Base-by-base conservation (phyloP, 208 protist genomes). In the Leishmania turanica region DNA sequence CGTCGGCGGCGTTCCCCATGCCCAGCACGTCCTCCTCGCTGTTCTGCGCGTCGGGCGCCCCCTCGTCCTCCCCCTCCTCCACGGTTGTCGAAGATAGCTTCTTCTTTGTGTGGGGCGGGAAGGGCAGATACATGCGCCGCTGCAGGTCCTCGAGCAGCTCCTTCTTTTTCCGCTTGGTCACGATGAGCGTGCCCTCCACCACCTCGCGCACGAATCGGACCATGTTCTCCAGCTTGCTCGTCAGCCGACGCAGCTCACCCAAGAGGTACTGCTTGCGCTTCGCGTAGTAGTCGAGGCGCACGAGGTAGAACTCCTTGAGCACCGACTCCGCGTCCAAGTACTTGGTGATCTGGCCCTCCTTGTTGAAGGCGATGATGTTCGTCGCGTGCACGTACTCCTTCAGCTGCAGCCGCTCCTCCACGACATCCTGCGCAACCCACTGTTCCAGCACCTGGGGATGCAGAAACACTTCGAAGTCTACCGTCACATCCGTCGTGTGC, bases 311-410 rank as follows among this genome's bases (percentile, higher is more conserved):
- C 27, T 99, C 96, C 64, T 97, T 87, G 8, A 99, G 79, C n/a
- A 99, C 96, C 13, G 98, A 90, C 70, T 96, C 89, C 51, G 95
- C 93, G 75, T 97, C 94, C 24, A 80, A 84, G 83, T 99, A 99
- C 85, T 99, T 98, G 31, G 88, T 97, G 72, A 99, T 98, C 70
- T 96, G 88, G 7, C 96, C 96, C 19, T 99, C 86, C 51, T 89
- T 84, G 86, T 99, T 97, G 87, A 99, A 99, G 40, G 99, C 91
- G 68, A 99, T 96, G 92, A 99, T 99, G 91, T 99, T 99, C 42
- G 96, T 98, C 3, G 92, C 93, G 69, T 95, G 91, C 65, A 99
- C 89, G 49, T 90, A 96, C 62, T 91, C 83, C 24, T 78, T 83
- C 56, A 99, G 91, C 84, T 99, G 97, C 70, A 99, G 92, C 77